Percentiles rank a stretch among this genome's conserved stretches.
Evolutionary conservation across 345 rosid species (phyloP).

Genomic region (Populus tremula): DNA sequence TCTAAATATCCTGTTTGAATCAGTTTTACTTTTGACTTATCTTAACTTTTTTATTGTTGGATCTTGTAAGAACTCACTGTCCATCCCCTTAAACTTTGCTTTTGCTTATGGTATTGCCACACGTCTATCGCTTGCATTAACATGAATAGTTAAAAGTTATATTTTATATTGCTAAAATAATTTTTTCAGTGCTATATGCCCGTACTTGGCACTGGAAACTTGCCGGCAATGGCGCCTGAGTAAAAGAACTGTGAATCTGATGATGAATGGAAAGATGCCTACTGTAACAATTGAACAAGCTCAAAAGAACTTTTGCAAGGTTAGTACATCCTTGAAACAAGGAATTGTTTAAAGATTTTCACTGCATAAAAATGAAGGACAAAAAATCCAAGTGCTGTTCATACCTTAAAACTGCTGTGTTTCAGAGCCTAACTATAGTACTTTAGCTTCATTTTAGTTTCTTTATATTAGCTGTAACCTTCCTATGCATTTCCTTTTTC

Average conservation of each 20-base stretch:
- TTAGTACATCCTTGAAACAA: constrained; percentile 22
- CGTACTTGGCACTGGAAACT: constrained; percentile 92
- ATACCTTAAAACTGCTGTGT: background rate
- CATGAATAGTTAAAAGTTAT: background rate
- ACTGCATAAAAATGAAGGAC: background rate
- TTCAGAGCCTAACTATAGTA: background rate
- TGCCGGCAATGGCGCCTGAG: constrained; percentile 98
- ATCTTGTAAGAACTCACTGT: background rate
- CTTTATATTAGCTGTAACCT: background rate
- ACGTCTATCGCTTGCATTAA: background rate
- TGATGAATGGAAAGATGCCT: constrained; percentile 96
- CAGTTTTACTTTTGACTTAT: background rate
- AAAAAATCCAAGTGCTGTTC: background rate
- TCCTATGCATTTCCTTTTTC: background rate
- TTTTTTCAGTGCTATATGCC: constrained; percentile 80
- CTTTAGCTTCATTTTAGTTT: constrained; percentile 1
- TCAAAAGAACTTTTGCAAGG: constrained; percentile 87
- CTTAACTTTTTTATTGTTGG: background rate
- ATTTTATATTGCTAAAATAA: constrained; percentile 18
- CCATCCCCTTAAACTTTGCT: background rate
- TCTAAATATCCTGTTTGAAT: background rate
- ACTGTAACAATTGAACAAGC: constrained; percentile 98
- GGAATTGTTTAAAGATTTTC: background rate
- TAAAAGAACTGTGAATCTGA: constrained; percentile 79
- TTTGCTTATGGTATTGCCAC: background rate